Evolutionary conservation across 2,329 filamentous ascomycete species (phyloP), one percentile per base, ranked within the genome.

Genomic region (Pseudogymnoascus destructans): DNA sequence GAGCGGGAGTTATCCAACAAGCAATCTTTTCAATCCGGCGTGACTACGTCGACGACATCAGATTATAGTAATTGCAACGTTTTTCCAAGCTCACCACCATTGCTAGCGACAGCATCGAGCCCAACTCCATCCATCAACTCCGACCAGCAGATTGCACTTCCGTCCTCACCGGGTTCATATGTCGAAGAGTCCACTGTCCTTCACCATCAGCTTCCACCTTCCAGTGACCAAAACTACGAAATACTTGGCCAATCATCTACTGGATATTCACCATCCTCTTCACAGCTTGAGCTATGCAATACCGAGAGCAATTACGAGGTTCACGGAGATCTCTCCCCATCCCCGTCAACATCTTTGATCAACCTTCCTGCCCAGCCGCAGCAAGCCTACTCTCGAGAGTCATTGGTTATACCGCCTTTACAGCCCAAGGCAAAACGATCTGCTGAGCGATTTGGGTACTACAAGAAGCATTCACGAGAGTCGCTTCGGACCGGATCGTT

Each of bases 301-400:
- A 62, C 62, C 61, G 70, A 66, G 57, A 84, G 46, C 46, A 52
- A 84, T 63, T 83, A 79, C 69, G 69, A 81, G 13, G 64, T 82
- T 15, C 73, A 80, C 68, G 73, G 73, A 56, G 72, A 73, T 19
- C 66, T 70, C 2, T 75, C 74, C 2, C 62, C 61, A 73, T 74
- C 23, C 66, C 67, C 59, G 68, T 73, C 46, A 71, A 69, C 19
- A 65, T 68, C 23, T 61, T 58, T 49, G 38, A 17, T 54, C 66
- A 5, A 69, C 64, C 19, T 57, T 21, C 42, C 54, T 27, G 46
- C 23, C 30, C 57, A 55, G 23, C 33, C 30, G 33, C 49, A 23
- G 42, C 49, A 30, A 36, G 74, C 75, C 58, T 84, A 79, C 65
- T 84, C 82, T 0, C 79, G 80, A 62, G 81, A 84, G 64, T 84